phyloP scores from a whole-genome alignment of 495 filamentous ascomycete genomes.

The Aspergillus panamensis region DNA sequence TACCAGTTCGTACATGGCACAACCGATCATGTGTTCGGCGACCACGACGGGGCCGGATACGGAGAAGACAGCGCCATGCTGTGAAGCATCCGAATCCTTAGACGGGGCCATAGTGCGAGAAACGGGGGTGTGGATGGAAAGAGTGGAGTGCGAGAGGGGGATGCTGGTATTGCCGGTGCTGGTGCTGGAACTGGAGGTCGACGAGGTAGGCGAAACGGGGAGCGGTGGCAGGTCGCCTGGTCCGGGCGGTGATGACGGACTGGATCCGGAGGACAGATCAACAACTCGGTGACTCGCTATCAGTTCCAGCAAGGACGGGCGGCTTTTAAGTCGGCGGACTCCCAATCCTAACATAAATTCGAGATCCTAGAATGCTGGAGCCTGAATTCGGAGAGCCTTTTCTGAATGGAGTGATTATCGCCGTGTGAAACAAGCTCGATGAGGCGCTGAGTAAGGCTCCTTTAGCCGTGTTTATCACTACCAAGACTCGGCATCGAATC shows the following conservation, averaged over 20 bases:
- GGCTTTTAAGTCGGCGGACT: conserved; percentile 60
- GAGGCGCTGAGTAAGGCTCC: conserved; percentile 11
- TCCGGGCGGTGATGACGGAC: conserved; percentile 39
- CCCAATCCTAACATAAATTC: conserved; percentile 56
- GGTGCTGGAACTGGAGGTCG: conserved; percentile 38
- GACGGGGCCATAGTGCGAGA: conserved; percentile 61
- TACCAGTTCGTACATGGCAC: conserved; percentile 99
- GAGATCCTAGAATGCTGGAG: conserved; percentile 7
- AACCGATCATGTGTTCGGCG: conserved; percentile 97
- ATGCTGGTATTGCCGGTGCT: conserved; percentile 39
- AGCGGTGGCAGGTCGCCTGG: conserved; percentile 48
- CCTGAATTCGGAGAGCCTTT: not conserved
- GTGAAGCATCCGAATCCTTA: conserved; percentile 41
- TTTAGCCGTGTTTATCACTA: conserved; percentile 1
- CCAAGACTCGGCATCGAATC: conserved; percentile 8
- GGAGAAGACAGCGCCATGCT: conserved; percentile 55
- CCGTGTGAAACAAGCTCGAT: not conserved
- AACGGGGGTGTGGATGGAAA: conserved; percentile 31
- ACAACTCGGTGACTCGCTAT: conserved; percentile 48
- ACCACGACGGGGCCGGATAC: conserved; percentile 82
- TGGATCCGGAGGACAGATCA: conserved; percentile 28
- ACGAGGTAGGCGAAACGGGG: conserved; percentile 48
- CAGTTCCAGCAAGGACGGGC: conserved; percentile 70
- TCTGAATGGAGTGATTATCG: not conserved
- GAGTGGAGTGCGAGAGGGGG: conserved; percentile 32